Conservation (phyloP, 2,329 filamentous ascomycete species). For the Sclerotinia subarctica region DNA sequence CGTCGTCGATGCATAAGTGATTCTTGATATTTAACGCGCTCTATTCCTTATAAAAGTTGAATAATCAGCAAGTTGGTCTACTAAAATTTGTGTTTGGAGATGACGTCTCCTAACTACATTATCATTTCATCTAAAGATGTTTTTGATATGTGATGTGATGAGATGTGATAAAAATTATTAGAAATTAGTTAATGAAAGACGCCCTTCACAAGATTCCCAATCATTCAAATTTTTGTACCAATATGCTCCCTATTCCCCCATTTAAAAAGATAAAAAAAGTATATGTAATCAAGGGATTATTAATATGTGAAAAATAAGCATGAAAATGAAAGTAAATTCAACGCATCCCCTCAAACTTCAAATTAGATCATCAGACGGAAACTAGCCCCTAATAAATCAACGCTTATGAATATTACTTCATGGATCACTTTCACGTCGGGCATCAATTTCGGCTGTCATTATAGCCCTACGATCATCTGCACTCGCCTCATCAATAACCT, state of each 20-base stretch:
- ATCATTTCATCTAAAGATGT: slow-evolving; percentile 17
- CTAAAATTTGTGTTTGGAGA: not conserved
- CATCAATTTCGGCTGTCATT: slow-evolving; percentile 4
- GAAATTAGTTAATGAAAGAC: not conserved
- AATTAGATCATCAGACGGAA: slow-evolving; percentile 16
- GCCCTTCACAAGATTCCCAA: not conserved
- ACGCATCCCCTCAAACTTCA: slow-evolving; percentile 11
- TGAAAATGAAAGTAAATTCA: slow-evolving; percentile 10
- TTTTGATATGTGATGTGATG: slow-evolving; percentile 8
- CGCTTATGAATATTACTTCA: slow-evolving; percentile 9
- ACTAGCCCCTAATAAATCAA: slow-evolving; percentile 17
- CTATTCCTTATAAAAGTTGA: not conserved
- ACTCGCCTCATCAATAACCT: slow-evolving; percentile 16
- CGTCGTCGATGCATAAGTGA: slow-evolving; percentile 11
- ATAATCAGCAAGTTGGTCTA: slow-evolving; percentile 7
- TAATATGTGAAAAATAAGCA: not conserved
- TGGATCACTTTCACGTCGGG: slow-evolving; percentile 4
- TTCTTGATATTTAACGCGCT: slow-evolving; percentile 12
- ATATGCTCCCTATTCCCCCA: not conserved
- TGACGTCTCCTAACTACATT: not conserved
- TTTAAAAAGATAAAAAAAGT: not conserved
- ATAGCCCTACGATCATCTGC: slow-evolving; percentile 12
- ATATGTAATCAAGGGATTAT: not conserved
- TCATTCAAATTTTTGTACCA: not conserved
- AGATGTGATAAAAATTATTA: slow-evolving; percentile 11